Conservation (phyloP, 371 early-diverging fungal genomes). For the Circinella umbellata region DNA sequence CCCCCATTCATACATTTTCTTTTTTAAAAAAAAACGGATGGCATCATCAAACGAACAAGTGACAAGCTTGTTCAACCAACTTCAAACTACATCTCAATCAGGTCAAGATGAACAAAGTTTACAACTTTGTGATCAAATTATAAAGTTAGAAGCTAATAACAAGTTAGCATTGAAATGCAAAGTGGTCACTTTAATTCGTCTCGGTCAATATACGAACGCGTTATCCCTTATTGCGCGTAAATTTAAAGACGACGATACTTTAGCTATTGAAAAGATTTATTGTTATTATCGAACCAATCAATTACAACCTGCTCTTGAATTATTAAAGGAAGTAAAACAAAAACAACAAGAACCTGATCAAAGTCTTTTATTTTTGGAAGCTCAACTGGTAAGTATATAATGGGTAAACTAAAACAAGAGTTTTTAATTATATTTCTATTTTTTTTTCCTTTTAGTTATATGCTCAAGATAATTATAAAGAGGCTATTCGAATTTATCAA, state of each 20-base stretch:
- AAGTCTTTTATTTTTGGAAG: conserved; percentile 63
- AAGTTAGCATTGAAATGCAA: conserved; percentile 64
- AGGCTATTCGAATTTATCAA: conserved; percentile 53
- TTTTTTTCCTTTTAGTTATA: conserved; percentile 38
- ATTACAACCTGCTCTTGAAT: conserved; percentile 56
- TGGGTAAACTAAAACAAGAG: no score
- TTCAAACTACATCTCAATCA: conserved; percentile 34
- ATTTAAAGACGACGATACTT: conserved; percentile 41
- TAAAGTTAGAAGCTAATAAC: conserved; percentile 55
- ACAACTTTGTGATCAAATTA: conserved; percentile 47
- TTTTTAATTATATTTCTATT: not conserved
- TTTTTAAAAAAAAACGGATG: not conserved
- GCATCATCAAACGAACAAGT: conserved; percentile 11
- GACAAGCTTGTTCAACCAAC: conserved; percentile 33
- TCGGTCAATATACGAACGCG: conserved; percentile 71
- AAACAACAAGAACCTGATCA: conserved; percentile 32
- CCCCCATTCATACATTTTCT: not conserved
- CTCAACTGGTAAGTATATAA: conserved; percentile 73
- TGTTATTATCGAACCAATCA: conserved; percentile 75
- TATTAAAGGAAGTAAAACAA: conserved; percentile 44
- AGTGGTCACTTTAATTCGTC: conserved; percentile 71
- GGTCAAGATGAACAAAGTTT: conserved; percentile 44
- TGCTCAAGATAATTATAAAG: conserved; percentile 46
- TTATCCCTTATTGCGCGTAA: conserved; percentile 56
- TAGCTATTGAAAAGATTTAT: conserved; percentile 71